Base-by-base conservation (phyloP, 345 rosid genomes). In the Eutrema yunnanense region DNA sequence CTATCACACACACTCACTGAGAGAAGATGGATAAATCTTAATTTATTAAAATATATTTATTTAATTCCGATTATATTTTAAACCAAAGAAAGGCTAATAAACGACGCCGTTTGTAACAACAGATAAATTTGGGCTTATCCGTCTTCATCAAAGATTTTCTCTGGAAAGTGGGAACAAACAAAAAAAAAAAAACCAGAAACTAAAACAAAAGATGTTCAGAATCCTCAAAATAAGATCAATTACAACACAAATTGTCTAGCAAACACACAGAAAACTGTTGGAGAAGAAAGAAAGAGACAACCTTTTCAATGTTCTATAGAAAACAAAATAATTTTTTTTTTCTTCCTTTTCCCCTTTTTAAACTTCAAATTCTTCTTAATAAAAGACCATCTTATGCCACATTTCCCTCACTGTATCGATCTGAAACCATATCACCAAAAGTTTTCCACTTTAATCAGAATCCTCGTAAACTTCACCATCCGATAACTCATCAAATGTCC, bases 401-500 rank as follows among this genome's bases (percentile, higher is more conserved):
- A 64, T 64, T 56, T 47, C 58, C 70, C 40, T 12, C 52, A n/a
- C 61, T 50, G 72, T 59, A 67, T 59, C 68, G 55, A 51, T 67
- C 32, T 11, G 32, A 62, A 62, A 53, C 65, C 19, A 64, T 19
- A 19, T 8, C 13, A 69, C 38, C 71, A 69, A 69, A 61, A 30
- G 19, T 12, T 4, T 29, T 12, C 9, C 68, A 77, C 69, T 82
- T 69, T 73, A 92, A 71, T 92, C 97, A 62, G 96, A 87, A 81
- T 92, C 98, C 37, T 88, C 93, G 7, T 85, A 85, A 54, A 80
- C 78, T 62, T 83, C 96, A 61, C 81, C 85, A 73, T 87, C 92
- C 19, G 97, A 90, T 13, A 86, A 62, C 48, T 90, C 98, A 74
- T 92, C 96, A 51, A 87, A 92, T 9, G 91, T 79, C 78, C 96